Evolutionary conservation across 2,329 filamentous ascomycete species (phyloP).

Genomic region (Fusarium mundagurra): DNA sequence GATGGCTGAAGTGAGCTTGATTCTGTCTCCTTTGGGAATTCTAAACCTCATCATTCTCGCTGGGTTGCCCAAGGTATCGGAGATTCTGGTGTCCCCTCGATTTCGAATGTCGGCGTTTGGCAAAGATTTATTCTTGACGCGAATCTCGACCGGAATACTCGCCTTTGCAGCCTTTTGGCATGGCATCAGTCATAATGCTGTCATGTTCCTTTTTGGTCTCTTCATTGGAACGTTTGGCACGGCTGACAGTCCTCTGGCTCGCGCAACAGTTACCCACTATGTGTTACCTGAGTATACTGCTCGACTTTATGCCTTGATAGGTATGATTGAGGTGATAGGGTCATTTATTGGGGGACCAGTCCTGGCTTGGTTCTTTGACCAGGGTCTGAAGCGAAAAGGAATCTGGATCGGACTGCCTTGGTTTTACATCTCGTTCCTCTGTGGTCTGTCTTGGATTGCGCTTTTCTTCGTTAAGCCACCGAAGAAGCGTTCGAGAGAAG

Average conservation of each 20-base stretch:
- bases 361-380: conserved; percentile 51
- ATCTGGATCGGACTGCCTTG: conserved; percentile 53
- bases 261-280: conserved; percentile 54
- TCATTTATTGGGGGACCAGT: conserved; percentile 54
- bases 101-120: conserved; percentile 48
- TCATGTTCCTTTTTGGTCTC: conserved; percentile 51
- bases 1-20: conserved; percentile 53
- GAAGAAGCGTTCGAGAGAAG: conserved; percentile 31
- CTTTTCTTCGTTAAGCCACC: conserved; percentile 49
- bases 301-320: conserved; percentile 53
- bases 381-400: conserved; percentile 49
- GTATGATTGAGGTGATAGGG: conserved; percentile 52
- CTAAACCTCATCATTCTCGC: conserved; percentile 51
- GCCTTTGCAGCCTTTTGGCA: conserved; percentile 48
- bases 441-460: conserved; percentile 41
- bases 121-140: conserved; percentile 52
- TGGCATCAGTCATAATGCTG: conserved; percentile 46
- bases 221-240: conserved; percentile 52
- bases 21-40: conserved; percentile 54
- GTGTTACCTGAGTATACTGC: conserved; percentile 52
- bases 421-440: conserved; percentile 51
- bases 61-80: conserved; percentile 49
- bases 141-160: conserved; percentile 47
- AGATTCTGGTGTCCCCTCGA: conserved; percentile 46
- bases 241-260: conserved; percentile 50